A percentile compares a stretch with the other conserved stretches of the same genome.
phyloP scores from a whole-genome alignment of 2,329 filamentous ascomycete species.

The Waltergamsia citrina region DNA sequence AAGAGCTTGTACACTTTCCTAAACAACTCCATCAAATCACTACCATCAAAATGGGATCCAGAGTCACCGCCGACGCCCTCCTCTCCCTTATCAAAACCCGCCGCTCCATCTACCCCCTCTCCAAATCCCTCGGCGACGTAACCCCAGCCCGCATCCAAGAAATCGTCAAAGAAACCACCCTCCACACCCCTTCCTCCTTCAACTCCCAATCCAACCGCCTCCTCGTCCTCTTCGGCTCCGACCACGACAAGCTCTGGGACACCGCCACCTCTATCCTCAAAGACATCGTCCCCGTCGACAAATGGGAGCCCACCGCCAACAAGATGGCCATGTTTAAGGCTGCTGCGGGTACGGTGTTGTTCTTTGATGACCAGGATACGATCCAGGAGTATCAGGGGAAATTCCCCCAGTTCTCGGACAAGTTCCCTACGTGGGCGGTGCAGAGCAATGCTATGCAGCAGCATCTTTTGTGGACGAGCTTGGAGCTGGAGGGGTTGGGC shows the following conservation, averaged over 20 bases:
- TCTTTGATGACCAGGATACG: slow-evolving; percentile 70
- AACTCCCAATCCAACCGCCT: slow-evolving; percentile 79
- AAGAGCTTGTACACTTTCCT: no score
- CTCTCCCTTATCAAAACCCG: slow-evolving; percentile 57
- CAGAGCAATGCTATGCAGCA: slow-evolving; percentile 76
- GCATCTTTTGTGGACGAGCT: slow-evolving; percentile 68
- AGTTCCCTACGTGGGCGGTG: slow-evolving; percentile 67
- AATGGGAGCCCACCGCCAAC: slow-evolving; percentile 42
- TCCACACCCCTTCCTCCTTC: slow-evolving; percentile 71
- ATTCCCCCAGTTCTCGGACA: slow-evolving; percentile 66
- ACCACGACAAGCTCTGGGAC: slow-evolving; percentile 87
- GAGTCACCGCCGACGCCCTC: slow-evolving; percentile 38
- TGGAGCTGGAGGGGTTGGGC: slow-evolving; percentile 76
- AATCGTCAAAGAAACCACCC: slow-evolving; percentile 54
- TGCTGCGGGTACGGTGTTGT: slow-evolving; percentile 75
- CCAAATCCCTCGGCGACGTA: slow-evolving; percentile 45
- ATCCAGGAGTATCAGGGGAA: slow-evolving; percentile 58
- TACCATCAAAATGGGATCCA: slow-evolving; percentile 27
- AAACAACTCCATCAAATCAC: slow-evolving; percentile 11
- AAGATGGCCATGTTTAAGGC: slow-evolving; percentile 50
- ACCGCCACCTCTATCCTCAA: slow-evolving; percentile 43
- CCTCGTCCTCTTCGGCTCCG: slow-evolving; percentile 67
- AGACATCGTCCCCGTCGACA: slow-evolving; percentile 51
- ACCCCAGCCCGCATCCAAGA: slow-evolving; percentile 48
- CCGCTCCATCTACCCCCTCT: slow-evolving; percentile 60